Conservation (phyloP, 2,329 filamentous ascomycete genomes). For the Pestalotiopsis sp. region DNA sequence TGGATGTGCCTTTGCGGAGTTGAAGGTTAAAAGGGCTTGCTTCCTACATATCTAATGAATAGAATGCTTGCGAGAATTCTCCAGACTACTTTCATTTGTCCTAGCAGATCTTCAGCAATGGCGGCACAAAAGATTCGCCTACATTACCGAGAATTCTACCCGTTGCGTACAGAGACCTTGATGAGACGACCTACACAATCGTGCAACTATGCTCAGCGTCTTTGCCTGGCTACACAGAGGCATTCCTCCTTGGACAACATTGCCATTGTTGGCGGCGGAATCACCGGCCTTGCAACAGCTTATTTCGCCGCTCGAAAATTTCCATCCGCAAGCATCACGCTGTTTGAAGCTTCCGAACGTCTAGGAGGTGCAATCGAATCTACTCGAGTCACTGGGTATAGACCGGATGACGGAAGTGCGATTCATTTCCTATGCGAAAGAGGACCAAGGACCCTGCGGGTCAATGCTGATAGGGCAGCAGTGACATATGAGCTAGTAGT, state of each 20-base stretch:
- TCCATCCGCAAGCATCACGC: constrained; percentile 10
- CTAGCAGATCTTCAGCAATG: background rate
- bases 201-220: background rate
- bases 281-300: constrained; percentile 13
- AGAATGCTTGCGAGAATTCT: background rate
- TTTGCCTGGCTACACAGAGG: background rate
- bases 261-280: constrained; percentile 14
- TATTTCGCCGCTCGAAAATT: constrained; percentile 12
- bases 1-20: too few relatives aligned
- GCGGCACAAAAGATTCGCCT: background rate
- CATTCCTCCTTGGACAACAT: constrained; percentile 3
- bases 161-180: background rate
- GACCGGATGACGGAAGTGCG: background rate
- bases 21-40: too few relatives aligned
- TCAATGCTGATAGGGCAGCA: constrained; percentile 12
- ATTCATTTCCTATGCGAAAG: constrained; percentile 10
- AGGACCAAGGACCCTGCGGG: constrained; percentile 14
- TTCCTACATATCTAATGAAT: too few relatives aligned
- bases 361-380: constrained; percentile 13
- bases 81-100: background rate
- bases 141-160: background rate
- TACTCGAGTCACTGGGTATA: background rate
- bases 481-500: constrained; percentile 15
- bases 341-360: constrained; percentile 12
- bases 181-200: background rate